phyloP scores from a whole-genome alignment of 495 filamentous ascomycete species.

The Cairneyella variabilis region DNA sequence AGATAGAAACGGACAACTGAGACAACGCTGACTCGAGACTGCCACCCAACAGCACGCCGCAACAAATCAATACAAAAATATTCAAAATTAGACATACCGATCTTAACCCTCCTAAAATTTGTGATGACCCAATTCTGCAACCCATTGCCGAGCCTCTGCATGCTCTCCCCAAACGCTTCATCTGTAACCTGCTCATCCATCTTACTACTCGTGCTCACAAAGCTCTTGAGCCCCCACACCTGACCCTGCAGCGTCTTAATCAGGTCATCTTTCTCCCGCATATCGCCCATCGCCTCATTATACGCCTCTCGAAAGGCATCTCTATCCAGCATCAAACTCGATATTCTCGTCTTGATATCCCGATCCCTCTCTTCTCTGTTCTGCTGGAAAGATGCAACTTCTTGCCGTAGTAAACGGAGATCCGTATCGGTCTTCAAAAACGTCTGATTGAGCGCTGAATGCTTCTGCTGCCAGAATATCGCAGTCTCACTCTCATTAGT shows the following conservation, averaged over 20 bases:
- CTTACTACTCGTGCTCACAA: slow-evolving; percentile 46
- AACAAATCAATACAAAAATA: too few relatives aligned
- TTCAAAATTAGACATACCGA: slow-evolving; percentile 45
- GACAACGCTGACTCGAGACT: too few relatives aligned
- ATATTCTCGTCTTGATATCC: slow-evolving; percentile 25
- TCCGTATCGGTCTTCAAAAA: slow-evolving; percentile 39
- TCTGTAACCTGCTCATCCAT: slow-evolving; percentile 47
- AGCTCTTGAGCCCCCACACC: slow-evolving; percentile 51
- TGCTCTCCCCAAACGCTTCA: slow-evolving; percentile 46
- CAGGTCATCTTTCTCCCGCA: slow-evolving; percentile 39
- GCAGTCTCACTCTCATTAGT: slow-evolving; percentile 41
- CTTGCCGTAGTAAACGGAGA: slow-evolving; percentile 36
- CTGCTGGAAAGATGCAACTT: slow-evolving; percentile 34
- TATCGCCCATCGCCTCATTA: slow-evolving; percentile 32
- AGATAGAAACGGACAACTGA: too few relatives aligned
- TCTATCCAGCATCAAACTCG: slow-evolving; percentile 32
- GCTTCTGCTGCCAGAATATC: slow-evolving; percentile 45
- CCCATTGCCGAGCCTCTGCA: slow-evolving; percentile 46
- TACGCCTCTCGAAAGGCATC: slow-evolving; percentile 39
- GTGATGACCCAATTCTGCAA: slow-evolving; percentile 57
- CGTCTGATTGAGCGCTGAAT: slow-evolving; percentile 38
- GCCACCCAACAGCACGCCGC: too few relatives aligned
- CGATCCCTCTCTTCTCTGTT: slow-evolving; percentile 33
- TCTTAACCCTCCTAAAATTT: slow-evolving; percentile 47
- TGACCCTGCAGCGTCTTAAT: slow-evolving; percentile 39